phyloP scores from a whole-genome alignment of 2,329 filamentous ascomycete genomes.

The Cladosporium sp. region DNA sequence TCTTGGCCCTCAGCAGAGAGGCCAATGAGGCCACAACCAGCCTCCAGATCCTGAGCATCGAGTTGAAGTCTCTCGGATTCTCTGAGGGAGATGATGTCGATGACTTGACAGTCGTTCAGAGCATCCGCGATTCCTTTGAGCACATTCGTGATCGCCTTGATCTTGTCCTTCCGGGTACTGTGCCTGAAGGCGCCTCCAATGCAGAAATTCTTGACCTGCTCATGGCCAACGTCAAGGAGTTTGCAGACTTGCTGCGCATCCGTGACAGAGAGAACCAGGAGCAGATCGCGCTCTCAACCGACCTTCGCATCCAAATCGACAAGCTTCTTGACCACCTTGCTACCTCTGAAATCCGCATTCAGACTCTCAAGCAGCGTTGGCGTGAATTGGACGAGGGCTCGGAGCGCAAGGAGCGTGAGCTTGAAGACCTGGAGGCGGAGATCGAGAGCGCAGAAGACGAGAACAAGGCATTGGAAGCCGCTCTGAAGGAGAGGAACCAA shows the following conservation, averaged over 20 bases:
- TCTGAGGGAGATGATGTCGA: constrained; percentile 23
- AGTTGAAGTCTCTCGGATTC: constrained; percentile 42
- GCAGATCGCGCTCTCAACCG: constrained; percentile 23
- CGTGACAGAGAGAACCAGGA: constrained; percentile 34
- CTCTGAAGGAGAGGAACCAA: constrained; percentile 22
- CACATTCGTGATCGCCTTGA: constrained; percentile 38
- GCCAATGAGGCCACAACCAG: constrained; percentile 38
- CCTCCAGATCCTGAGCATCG: constrained; percentile 40
- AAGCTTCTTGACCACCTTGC: constrained; percentile 34
- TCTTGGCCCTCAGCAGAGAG: constrained; percentile 35
- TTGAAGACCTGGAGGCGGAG: constrained; percentile 36
- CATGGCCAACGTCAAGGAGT: constrained; percentile 27
- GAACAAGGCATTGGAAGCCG: constrained; percentile 24
- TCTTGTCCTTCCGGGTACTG: constrained; percentile 35
- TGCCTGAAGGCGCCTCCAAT: constrained; percentile 36
- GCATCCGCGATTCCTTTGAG: constrained; percentile 41
- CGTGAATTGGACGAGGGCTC: constrained; percentile 34
- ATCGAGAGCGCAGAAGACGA: constrained; percentile 31
- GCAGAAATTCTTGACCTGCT: constrained; percentile 38
- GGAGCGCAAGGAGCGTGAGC: constrained; percentile 35
- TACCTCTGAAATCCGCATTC: constrained; percentile 32
- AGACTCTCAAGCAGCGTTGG: constrained; percentile 35
- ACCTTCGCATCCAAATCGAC: constrained; percentile 35
- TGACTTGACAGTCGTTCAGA: constrained; percentile 32
- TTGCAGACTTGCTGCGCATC: constrained; percentile 34